Evolutionary conservation across 2,329 filamentous ascomycete genomes (phyloP), one percentile per base, ranked within the genome.

Genomic region (Keithomyces neogunnii): DNA sequence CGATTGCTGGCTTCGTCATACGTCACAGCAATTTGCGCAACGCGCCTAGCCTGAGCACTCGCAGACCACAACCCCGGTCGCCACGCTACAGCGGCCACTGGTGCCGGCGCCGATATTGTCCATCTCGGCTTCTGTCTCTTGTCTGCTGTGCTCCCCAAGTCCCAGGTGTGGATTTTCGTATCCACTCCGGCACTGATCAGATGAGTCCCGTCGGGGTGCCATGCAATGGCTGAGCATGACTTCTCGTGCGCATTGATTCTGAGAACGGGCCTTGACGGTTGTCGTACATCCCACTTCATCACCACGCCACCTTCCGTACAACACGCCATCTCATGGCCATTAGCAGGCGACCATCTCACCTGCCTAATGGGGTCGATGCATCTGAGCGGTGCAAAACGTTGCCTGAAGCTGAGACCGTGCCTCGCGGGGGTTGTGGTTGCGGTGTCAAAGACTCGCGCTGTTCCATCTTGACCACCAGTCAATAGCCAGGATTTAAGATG

Each of bases 201-300:
- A 58, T 86, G 81, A n/a, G 77, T 73, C 11, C 83, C 84, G 60
- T 86, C 83, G 0, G 81, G 79, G 57, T 87, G 84, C 84, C 84
- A 87, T 3, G 80, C 75, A 43, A 85, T 78, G 0, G 80, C 74
- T 2, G 77, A 72, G 59, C 80, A 81, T 0, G 77, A 71, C 55
- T 77, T 81, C 51, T 82, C 78, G 59, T 85, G 82, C 0, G 78
- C 82, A 32, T 79, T 78, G 58, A 85, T 78, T 56, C 78, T 75
- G 47, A 85, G 61, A 10, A 82, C 59, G 1, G 81, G 81, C 8
- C 73, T 71, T 13, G 63, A 66, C 5, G 74, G 59, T 58, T 80
- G 80, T 5, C 81, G 73, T 4, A 82, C 73, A 62, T 85, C 82
- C 80, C 82, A 85, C 59, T 84, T 84, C 56, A 83, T 66, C 10